Percentiles rank a stretch among this genome's conserved stretches.
Conservation (phyloP, 352 stramenopile genomes). For the Pythium sp. region DNA sequence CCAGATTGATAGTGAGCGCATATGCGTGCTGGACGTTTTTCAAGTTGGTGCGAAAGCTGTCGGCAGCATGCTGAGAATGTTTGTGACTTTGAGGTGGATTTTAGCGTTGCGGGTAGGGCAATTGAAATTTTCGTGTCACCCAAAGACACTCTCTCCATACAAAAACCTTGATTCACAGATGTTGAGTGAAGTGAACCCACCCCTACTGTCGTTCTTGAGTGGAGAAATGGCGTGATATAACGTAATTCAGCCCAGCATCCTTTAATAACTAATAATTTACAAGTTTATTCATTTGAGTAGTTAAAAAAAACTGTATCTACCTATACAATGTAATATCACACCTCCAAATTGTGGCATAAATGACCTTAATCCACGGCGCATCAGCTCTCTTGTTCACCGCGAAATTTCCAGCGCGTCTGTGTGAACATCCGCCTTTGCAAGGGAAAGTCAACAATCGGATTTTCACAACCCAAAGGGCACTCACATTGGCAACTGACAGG, state of each 20-base stretch:
- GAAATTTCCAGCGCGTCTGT: neutral
- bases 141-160: conserved; percentile 1
- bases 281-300: neutral
- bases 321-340: neutral
- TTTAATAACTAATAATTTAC: neutral
- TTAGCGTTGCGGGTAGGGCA: conserved; percentile 7
- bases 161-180: neutral
- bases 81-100: neutral
- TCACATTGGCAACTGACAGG: neutral
- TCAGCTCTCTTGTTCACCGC: neutral
- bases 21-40: neutral
- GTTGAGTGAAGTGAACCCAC: neutral
- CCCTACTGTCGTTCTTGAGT: neutral
- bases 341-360: neutral
- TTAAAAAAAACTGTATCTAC: neutral
- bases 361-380: neutral
- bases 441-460: neutral
- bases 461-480: neutral
- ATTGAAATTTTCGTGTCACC: conserved; percentile 7
- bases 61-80: neutral
- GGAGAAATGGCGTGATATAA: neutral
- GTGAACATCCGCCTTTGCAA: neutral
- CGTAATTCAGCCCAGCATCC: neutral
- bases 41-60: neutral
- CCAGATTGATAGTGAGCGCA: neutral